A percentile compares a stretch with the other conserved stretches of the same genome.
phyloP scores from a whole-genome alignment of 2,329 filamentous ascomycete genomes.

The Dactylellina cionopaga region DNA sequence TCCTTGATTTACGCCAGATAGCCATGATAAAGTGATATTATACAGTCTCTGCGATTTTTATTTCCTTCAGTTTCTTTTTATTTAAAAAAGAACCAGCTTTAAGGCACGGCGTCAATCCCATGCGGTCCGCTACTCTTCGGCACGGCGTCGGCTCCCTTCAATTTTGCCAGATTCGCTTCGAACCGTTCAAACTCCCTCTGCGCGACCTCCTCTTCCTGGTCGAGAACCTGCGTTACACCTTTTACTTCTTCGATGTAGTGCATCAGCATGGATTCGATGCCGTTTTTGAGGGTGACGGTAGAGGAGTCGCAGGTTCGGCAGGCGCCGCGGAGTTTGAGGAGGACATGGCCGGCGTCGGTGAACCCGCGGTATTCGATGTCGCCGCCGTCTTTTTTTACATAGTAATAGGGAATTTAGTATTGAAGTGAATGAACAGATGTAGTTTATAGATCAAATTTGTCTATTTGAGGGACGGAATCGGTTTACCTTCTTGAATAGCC shows the following conservation, averaged over 20 bases:
- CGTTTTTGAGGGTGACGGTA: constrained; percentile 95
- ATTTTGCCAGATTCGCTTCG: constrained; percentile 79
- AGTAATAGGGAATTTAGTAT: no score
- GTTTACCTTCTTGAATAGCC: constrained; percentile 80
- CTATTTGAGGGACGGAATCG: background rate
- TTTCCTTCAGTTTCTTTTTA: background rate
- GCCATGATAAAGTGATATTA: no score
- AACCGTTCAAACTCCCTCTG: constrained; percentile 91
- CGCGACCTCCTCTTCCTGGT: constrained; percentile 89
- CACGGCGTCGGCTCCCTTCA: constrained; percentile 61
- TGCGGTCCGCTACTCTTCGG: constrained; percentile 34
- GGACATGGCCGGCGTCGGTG: constrained; percentile 75
- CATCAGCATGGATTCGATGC: constrained; percentile 98
- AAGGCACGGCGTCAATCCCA: constrained; percentile 42
- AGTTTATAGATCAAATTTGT: background rate
- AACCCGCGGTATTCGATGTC: constrained; percentile 97
- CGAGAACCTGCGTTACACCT: constrained; percentile 87
- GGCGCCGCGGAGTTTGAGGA: constrained; percentile 86
- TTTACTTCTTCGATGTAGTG: constrained; percentile 96
- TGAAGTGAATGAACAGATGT: no score
- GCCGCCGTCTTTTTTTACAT: constrained; percentile 74
- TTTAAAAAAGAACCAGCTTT: background rate
- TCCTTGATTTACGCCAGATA: background rate
- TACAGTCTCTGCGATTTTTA: background rate
- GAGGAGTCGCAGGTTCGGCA: constrained; percentile 97